Conservation (phyloP, 2,329 filamentous ascomycete genomes). For the Coniochaeta pulveracea region DNA sequence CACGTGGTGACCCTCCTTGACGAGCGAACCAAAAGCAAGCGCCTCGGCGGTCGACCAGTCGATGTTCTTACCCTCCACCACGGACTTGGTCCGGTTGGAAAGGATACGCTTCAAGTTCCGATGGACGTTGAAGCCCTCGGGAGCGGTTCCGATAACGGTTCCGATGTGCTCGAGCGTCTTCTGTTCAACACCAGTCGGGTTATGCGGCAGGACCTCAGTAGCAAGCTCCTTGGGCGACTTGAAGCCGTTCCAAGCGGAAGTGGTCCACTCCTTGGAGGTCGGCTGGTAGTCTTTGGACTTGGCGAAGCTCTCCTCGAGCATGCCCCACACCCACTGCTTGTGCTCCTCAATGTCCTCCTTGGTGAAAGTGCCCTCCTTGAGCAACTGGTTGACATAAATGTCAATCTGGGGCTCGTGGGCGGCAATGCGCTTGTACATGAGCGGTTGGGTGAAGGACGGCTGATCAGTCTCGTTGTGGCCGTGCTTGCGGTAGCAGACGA, state of each 20-base stretch:
- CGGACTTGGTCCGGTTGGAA: constrained; percentile 77
- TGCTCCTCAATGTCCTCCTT: constrained; percentile 98
- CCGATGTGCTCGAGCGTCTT: constrained; percentile 73
- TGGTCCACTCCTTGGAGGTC: constrained; percentile 95
- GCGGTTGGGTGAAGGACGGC: constrained; percentile 96
- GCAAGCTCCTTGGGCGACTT: constrained; percentile 97
- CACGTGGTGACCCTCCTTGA: constrained; percentile 89
- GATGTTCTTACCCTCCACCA: constrained; percentile 84
- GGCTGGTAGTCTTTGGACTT: constrained; percentile 97
- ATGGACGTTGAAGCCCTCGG: constrained; percentile 82
- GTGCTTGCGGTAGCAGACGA: constrained; percentile 98
- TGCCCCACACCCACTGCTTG: constrained; percentile 99
- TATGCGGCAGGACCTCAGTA: constrained; percentile 85
- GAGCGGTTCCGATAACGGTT: constrained; percentile 63
- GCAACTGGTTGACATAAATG: constrained; percentile 82
- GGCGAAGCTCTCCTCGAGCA: constrained; percentile 95
- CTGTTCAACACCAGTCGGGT: constrained; percentile 68
- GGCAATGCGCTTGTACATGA: constrained; percentile 98
- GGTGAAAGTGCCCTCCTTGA: constrained; percentile 88
- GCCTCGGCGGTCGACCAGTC: constrained; percentile 98
- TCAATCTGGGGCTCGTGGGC: constrained; percentile 77
- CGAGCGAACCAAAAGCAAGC: constrained; percentile 84
- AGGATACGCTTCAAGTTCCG: constrained; percentile 97
- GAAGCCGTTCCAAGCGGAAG: constrained; percentile 98
- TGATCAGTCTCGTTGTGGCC: constrained; percentile 99